Conservation (phyloP, 371 early-diverging fungal species). For the Rhizopus delemar region DNA sequence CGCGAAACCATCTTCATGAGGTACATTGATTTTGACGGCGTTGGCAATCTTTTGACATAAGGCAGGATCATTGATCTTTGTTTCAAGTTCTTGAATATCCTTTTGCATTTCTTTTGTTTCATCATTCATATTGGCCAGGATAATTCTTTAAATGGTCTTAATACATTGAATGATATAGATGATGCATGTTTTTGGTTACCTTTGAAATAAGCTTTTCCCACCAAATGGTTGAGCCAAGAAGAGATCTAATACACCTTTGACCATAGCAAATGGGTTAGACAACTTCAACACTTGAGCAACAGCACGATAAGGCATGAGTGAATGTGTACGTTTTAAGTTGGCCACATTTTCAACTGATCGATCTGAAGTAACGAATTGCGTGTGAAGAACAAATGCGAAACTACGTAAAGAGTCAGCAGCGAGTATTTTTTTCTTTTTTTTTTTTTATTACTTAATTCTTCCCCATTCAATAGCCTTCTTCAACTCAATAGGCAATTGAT, state of each 20-base stretch:
- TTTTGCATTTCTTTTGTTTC: slow-evolving; percentile 53
- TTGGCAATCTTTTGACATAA: slow-evolving; percentile 61
- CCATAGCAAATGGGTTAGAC: slow-evolving; percentile 66
- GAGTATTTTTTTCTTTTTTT: too few species aligned
- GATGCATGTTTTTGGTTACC: slow-evolving; percentile 26
- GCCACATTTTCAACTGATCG: slow-evolving; percentile 55
- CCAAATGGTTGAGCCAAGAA: slow-evolving; percentile 72
- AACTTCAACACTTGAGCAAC: slow-evolving; percentile 57
- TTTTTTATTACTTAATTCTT: slow-evolving; percentile 60
- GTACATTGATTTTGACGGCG: slow-evolving; percentile 47
- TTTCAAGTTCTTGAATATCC: slow-evolving; percentile 52
- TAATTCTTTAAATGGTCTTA: slow-evolving; percentile 31
- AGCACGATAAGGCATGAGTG: slow-evolving; percentile 62
- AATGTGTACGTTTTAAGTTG: slow-evolving; percentile 60
- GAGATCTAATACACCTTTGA: slow-evolving; percentile 63
- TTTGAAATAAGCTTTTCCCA: slow-evolving; percentile 59
- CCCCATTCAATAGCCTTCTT: slow-evolving; percentile 65
- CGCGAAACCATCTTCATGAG: slow-evolving; percentile 10
- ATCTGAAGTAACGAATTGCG: slow-evolving; percentile 62
- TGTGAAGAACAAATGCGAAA: slow-evolving; percentile 66
- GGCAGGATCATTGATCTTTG: slow-evolving; percentile 44
- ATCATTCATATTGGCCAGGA: slow-evolving; percentile 55
- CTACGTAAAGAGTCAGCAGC: slow-evolving; percentile 22
- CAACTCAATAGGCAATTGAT: slow-evolving; percentile 51
- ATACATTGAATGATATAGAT: neutral